Percentiles rank a stretch among this genome's conserved stretches.
These are phyloP conservation scores for Rhodotorula sp. DNA, from an alignment of 1,284 basidiomycete genomes.

Conservation along the genomic window DNA sequence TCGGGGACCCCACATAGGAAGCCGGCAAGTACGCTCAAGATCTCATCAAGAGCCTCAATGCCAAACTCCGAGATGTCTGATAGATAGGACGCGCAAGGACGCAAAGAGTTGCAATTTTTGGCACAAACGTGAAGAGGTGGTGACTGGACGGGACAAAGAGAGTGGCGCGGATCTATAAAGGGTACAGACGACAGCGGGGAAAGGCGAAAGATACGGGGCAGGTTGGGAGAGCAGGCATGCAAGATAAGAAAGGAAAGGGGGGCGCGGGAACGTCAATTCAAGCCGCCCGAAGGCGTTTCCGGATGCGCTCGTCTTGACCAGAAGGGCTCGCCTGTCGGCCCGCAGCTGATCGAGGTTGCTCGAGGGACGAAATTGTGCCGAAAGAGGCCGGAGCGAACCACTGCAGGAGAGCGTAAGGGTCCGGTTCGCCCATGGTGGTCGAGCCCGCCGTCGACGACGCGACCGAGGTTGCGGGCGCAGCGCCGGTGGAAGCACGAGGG, in stretches of 20 bases:
- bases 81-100: background rate
- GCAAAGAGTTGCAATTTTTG: too few species aligned
- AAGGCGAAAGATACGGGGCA: background rate
- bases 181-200: background rate
- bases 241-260: background rate
- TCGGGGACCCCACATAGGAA: conserved; percentile 5
- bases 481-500: background rate
- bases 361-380: background rate
- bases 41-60: conserved; percentile 23
- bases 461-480: background rate
- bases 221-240: too few species aligned
- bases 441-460: background rate
- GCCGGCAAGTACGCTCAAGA: conserved; percentile 25
- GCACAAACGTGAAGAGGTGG: too few species aligned
- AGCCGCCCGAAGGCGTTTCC: background rate
- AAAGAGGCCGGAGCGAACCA: conserved; percentile 17
- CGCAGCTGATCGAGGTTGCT: background rate
- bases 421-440: conserved; percentile 6
- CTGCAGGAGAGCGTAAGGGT: conserved; percentile 26
- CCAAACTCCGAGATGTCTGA: conserved; percentile 33
- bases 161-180: background rate
- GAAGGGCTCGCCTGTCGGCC: background rate
- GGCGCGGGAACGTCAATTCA: too few species aligned
- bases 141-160: too few species aligned
- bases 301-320: background rate